Conservation (phyloP, 768 basidiomycete species). For the Cystobasidium onofrii region DNA sequence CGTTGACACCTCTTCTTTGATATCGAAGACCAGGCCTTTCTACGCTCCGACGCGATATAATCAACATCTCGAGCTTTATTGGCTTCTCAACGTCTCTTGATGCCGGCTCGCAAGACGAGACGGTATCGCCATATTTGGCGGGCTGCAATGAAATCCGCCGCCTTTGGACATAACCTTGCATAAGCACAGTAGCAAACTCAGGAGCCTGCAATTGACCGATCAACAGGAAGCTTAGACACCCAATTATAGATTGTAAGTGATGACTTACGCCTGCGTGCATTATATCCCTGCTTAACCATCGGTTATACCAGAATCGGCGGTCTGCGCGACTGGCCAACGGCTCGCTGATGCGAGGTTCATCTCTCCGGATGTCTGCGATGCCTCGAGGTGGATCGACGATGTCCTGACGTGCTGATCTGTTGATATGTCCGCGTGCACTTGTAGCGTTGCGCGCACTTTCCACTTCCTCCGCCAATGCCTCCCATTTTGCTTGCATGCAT, state of each 20-base stretch:
- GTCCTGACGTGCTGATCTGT: neutral
- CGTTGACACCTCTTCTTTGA: constrained; percentile 88
- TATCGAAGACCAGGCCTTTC: constrained; percentile 88
- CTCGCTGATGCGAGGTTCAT: constrained; percentile 66
- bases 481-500: neutral
- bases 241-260: constrained; percentile 21
- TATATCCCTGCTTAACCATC: constrained; percentile 72
- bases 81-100: constrained; percentile 42
- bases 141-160: neutral
- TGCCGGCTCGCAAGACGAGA: neutral
- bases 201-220: neutral
- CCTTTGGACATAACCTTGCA: constrained; percentile 13
- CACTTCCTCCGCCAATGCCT: constrained; percentile 23
- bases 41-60: constrained; percentile 76
- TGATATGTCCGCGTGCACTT: neutral
- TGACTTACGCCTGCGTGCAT: constrained; percentile 69
- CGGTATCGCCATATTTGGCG: neutral
- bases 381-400: neutral
- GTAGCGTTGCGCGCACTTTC: neutral
- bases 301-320: constrained; percentile 93
- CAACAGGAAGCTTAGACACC: constrained; percentile 5
- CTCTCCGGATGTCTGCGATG: constrained; percentile 42
- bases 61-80: constrained; percentile 61
- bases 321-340: constrained; percentile 90
- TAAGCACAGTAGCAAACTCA: constrained; percentile 20